Evolutionary conservation across 345 rosid species (phyloP).

Genomic region (Eucalyptus sp.): DNA sequence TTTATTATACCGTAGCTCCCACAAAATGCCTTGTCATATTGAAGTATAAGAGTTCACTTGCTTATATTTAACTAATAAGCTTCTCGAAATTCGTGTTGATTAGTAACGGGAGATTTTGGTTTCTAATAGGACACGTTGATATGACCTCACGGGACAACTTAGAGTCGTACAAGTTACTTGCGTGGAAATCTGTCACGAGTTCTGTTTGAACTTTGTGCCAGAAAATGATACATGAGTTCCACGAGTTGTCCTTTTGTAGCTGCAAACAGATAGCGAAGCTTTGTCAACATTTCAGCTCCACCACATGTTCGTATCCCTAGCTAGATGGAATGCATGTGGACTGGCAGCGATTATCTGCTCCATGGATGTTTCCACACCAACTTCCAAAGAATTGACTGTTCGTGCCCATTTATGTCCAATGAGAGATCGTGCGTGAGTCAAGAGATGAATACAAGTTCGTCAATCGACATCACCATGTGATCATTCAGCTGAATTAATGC

Average conservation of each 20-base stretch:
- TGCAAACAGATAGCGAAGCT: background rate
- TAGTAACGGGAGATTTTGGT: rapidly evolving
- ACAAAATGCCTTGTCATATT: background rate
- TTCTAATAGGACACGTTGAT: background rate
- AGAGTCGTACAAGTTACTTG: background rate
- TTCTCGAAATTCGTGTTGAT: background rate
- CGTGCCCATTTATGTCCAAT: background rate
- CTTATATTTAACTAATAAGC: background rate
- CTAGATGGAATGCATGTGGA: background rate
- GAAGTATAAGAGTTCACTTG: background rate
- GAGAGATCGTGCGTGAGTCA: background rate
- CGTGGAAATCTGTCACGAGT: background rate
- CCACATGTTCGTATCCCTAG: background rate
- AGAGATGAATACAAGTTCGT: background rate
- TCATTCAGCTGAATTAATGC: background rate
- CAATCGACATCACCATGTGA: background rate
- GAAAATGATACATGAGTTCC: background rate
- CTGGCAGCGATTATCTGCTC: background rate
- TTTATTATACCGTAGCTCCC: background rate
- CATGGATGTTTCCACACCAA: background rate
- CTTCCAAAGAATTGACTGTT: background rate
- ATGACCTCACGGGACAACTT: background rate
- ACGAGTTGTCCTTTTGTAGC: background rate
- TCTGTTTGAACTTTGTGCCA: background rate
- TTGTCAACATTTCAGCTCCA: background rate